Evolutionary conservation across 306 rosid species (phyloP), one percentile per base, ranked within the genome.

Genomic region (Gastrolobium bilobum): DNA sequence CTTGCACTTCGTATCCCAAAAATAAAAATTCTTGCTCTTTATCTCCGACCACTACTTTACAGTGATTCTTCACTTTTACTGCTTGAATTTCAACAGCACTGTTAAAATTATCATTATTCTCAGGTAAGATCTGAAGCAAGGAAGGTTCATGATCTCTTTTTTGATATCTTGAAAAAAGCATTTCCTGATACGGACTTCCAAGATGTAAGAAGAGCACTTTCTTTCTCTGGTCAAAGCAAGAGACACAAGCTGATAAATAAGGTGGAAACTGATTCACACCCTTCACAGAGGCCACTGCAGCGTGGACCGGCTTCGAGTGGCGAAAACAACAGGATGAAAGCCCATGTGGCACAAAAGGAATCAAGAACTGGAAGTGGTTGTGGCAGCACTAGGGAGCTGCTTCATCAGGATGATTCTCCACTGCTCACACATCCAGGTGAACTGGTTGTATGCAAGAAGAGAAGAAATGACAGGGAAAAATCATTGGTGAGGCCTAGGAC

Each of bases 41-140:
- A 66, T 37, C 50, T 43, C 8, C 1, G 35, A 79, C 29, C 34
- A 66, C 10, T 54, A 35, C 52, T 66, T 66, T 26, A 34, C 13
- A 73, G 29, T 48, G 57, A 75, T 79, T 75, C 77, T 79, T 78
- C 46, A 57, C 42, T 68, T 58, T 58, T 67, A 30, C 50, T 30
- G 58, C 38, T 30, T 30, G 34, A 31, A 38, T 51, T 40, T 73
- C 33, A 43, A 34, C 47, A 54, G 62, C 71, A 47, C 69, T 51
- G 38, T 73, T 54, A 7, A 60, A 20, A 51, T 8, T 81, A 70
- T 68, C 44, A 47, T 10, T 68, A 66, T 79, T 69, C 26, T 13
- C 98, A 96, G 99, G 99, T 96, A 69, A 83, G 98, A 84, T 78
- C 89, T 4, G 99, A 96, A 84, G 98, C 98, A 35, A 91, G 91